A percentile compares a stretch with the other conserved stretches of the same genome.
Conservation (phyloP, 2,329 filamentous ascomycete genomes). For the Apiospora aurea region DNA sequence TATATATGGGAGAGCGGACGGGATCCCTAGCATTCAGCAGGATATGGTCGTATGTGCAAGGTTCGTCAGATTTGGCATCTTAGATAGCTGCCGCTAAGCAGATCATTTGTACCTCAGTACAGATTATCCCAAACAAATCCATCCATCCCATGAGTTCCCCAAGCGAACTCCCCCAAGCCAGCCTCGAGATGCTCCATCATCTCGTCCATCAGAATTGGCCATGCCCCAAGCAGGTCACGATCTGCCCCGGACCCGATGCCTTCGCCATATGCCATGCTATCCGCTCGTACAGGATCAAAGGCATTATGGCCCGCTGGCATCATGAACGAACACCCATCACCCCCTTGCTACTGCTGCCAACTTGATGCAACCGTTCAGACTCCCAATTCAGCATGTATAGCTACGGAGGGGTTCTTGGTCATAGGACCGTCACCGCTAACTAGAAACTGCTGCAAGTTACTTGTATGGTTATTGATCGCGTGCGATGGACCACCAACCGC, state of each 20-base stretch:
- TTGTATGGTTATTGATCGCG: neutral
- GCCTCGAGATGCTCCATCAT: conserved; percentile 17
- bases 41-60: too few species aligned
- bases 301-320: neutral
- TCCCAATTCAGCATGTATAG: neutral
- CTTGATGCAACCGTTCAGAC: neutral
- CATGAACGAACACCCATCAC: neutral
- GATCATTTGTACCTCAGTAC: neutral
- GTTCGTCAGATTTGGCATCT: too few species aligned
- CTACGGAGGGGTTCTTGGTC: neutral
- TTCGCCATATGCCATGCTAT: neutral
- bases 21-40: too few species aligned
- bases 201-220: conserved; percentile 1
- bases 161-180: neutral
- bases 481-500: neutral
- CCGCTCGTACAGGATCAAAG: neutral
- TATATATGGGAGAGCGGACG: neutral
- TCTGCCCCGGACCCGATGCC: neutral
- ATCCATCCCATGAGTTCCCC: conserved; percentile 9
- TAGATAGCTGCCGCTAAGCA: too few species aligned
- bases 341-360: conserved; percentile 1
- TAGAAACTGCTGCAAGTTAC: neutral
- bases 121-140: conserved; percentile 2
- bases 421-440: neutral
- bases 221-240: neutral